These are phyloP conservation scores for Hymenoscyphus salicellus DNA, from an alignment of 2,329 filamentous ascomycete genomes.

Conservation along the genomic window DNA sequence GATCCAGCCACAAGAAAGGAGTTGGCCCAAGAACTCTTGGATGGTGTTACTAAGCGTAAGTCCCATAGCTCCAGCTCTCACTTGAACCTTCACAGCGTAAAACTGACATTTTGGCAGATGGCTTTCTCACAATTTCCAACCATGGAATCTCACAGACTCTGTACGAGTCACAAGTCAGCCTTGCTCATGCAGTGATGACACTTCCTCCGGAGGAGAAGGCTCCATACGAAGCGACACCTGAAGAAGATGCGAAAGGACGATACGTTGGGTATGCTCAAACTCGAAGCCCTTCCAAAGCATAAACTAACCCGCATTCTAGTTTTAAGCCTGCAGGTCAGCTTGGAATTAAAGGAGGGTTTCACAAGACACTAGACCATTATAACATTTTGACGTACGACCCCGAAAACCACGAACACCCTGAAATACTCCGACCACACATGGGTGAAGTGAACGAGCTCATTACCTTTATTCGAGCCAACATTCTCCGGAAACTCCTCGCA, in stretches of 20 bases:
- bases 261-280: constrained; percentile 26
- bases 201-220: constrained; percentile 31
- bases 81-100: too few relatives aligned
- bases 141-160: constrained; percentile 47
- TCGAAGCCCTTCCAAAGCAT: too few relatives aligned
- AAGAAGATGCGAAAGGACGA: constrained; percentile 32
- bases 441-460: constrained; percentile 33
- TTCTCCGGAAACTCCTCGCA: constrained; percentile 38
- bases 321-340: constrained; percentile 33
- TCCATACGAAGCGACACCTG: constrained; percentile 34
- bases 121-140: constrained; percentile 61
- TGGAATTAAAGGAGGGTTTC: constrained; percentile 22
- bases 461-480: constrained; percentile 32
- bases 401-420: constrained; percentile 28
- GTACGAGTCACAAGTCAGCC: constrained; percentile 30
- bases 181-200: constrained; percentile 34
- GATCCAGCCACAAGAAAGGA: constrained; percentile 48
- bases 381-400: constrained; percentile 25
- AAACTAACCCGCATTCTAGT: too few relatives aligned
- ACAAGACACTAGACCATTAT: constrained; percentile 18
- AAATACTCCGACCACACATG: constrained; percentile 26
- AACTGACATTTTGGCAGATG: constrained; percentile 29
- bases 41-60: constrained; percentile 43
- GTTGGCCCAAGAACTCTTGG: constrained; percentile 48
- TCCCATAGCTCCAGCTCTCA: too few relatives aligned